These are phyloP conservation scores for Gossypium mustelinum DNA, from an alignment of 345 rosid genomes.

Conservation along the genomic window DNA sequence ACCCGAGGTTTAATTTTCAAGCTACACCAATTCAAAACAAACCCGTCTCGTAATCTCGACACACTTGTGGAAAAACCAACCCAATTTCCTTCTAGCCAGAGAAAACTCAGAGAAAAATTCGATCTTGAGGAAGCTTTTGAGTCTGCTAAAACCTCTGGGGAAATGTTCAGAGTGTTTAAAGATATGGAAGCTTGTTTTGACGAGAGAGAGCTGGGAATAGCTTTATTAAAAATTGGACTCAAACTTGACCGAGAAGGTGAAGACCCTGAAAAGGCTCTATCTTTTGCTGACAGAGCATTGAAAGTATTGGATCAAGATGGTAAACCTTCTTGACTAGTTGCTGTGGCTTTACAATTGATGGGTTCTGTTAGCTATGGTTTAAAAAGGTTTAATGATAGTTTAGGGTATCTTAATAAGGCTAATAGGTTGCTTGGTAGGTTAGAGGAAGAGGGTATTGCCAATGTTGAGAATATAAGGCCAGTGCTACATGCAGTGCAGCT, in stretches of 20 bases:
- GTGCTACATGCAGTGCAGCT: slow-evolving; percentile 71
- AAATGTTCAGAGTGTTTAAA: slow-evolving; percentile 63
- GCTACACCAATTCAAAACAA: slow-evolving; percentile 30
- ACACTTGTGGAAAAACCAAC: slow-evolving; percentile 46
- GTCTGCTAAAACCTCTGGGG: slow-evolving; percentile 63
- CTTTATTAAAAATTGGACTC: slow-evolving; percentile 71
- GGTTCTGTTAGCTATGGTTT: slow-evolving; percentile 67
- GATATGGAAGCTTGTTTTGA: slow-evolving; percentile 69
- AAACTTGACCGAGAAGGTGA: slow-evolving; percentile 84
- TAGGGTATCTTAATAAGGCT: slow-evolving; percentile 78
- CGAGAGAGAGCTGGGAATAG: slow-evolving; percentile 69
- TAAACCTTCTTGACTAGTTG: slow-evolving; percentile 47
- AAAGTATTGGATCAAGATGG: slow-evolving; percentile 49
- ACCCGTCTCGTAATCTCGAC: slow-evolving; percentile 42
- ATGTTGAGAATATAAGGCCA: slow-evolving; percentile 53
- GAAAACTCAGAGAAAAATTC: slow-evolving; percentile 47
- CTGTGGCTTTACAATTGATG: slow-evolving; percentile 72
- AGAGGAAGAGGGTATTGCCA: slow-evolving; percentile 42
- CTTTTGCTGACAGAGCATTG: slow-evolving; percentile 65
- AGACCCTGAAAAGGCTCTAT: slow-evolving; percentile 59
- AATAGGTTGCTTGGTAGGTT: slow-evolving; percentile 57
- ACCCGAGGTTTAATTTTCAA: slow-evolving; percentile 30
- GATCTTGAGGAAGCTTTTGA: slow-evolving; percentile 84
- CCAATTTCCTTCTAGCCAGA: slow-evolving; percentile 48
- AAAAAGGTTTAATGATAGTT: slow-evolving; percentile 69